Evolutionary conservation across 2,329 filamentous ascomycete species (phyloP).

Genomic region (Monilinia vaccinii-corymbosi): DNA sequence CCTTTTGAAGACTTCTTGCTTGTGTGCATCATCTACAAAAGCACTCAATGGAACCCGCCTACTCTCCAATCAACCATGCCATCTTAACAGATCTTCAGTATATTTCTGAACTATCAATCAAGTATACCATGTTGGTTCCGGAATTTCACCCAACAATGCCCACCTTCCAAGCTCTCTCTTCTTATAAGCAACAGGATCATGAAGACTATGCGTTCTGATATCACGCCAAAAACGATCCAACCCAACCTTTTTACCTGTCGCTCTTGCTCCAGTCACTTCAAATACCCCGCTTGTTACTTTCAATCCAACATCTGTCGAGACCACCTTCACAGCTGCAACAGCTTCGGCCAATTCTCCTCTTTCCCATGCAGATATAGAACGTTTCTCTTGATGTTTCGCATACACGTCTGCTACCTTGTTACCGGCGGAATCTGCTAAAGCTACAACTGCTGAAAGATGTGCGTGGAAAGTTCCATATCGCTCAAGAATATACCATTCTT

Average conservation of each 20-base stretch:
- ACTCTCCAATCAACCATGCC: no score
- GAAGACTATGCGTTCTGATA: slow-evolving; percentile 54
- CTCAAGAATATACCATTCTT: slow-evolving; percentile 58
- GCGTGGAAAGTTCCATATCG: slow-evolving; percentile 56
- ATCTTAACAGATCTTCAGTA: no score
- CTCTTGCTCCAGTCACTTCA: slow-evolving; percentile 51
- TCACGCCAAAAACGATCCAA: slow-evolving; percentile 60
- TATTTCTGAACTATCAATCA: not conserved
- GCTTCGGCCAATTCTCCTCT: slow-evolving; percentile 54
- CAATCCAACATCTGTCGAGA: slow-evolving; percentile 50
- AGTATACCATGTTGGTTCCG: slow-evolving; percentile 54
- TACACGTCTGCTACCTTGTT: slow-evolving; percentile 40
- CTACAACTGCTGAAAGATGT: slow-evolving; percentile 49
- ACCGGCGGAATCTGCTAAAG: slow-evolving; percentile 48
- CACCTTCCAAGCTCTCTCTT: slow-evolving; percentile 52
- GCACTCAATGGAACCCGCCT: no score
- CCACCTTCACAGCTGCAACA: slow-evolving; percentile 54
- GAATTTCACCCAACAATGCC: slow-evolving; percentile 41
- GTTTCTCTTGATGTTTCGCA: slow-evolving; percentile 32
- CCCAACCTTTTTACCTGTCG: slow-evolving; percentile 48
- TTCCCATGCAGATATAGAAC: slow-evolving; percentile 40
- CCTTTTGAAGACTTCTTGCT: not conserved
- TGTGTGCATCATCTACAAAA: no score
- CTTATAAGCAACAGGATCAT: slow-evolving; percentile 61
- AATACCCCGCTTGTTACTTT: slow-evolving; percentile 52